Evolutionary conservation across 148 eudicot species (phyloP).

Genomic region (Camellia lanceoleosa): DNA sequence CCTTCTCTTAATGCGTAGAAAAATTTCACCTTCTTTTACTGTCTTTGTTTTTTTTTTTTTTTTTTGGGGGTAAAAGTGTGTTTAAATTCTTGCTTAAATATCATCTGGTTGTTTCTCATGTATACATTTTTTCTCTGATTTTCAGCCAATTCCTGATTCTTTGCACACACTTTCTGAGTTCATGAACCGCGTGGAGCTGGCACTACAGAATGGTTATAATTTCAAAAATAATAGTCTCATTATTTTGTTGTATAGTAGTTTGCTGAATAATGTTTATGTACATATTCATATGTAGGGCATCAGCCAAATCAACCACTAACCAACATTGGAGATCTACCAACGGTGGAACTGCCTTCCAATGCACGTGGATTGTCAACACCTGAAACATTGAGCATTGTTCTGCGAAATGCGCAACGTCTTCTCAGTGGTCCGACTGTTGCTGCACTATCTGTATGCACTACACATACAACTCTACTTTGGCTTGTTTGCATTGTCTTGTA

Average conservation of each 20-base stretch:
- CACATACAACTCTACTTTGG: neutral
- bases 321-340: constrained; percentile 35
- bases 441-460: constrained; percentile 69
- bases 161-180: constrained; percentile 79
- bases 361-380: constrained; percentile 66
- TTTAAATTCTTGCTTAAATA: neutral
- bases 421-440: constrained; percentile 52
- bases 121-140: constrained; percentile 3
- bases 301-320: constrained; percentile 44
- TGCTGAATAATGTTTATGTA: neutral
- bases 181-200: constrained; percentile 78
- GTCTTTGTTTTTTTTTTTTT: too few relatives aligned
- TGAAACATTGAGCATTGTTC: constrained; percentile 60
- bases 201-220: constrained; percentile 64
- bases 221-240: neutral
- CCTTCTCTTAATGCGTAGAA: constrained; percentile 63
- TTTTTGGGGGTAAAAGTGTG: too few relatives aligned
- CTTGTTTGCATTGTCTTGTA: neutral
- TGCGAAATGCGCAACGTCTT: constrained; percentile 71
- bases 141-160: constrained; percentile 92
- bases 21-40: neutral
- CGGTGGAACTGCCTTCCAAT: constrained; percentile 46
- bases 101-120: neutral
- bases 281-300: constrained; percentile 33
- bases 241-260: neutral